Evolutionary conservation across 75 land plant species (phyloP), one percentile per base, ranked within the genome.

Genomic region (Sequoia sempervirens): DNA sequence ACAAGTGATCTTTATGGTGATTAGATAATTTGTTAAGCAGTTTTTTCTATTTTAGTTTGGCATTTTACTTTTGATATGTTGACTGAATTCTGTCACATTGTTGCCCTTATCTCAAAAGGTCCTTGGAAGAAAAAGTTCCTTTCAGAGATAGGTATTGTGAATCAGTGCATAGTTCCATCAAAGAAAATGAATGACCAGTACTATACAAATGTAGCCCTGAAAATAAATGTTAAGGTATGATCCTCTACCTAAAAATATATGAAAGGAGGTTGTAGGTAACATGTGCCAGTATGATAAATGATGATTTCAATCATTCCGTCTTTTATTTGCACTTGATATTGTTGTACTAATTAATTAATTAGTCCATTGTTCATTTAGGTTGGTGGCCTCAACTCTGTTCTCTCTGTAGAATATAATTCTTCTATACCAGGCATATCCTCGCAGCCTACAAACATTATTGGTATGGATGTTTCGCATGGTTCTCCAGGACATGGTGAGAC

Each of bases 391-490:
- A 97, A 97, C 81, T 92, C 96, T 5, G n/a, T 88, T n/a, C 68
- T 97, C 26, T 34, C 91, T 5, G 40, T 85, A 18, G 92, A 94
- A 54, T 73, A 78, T 30, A 84, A 83, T 0, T 81, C 82, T 6
- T 80, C 75, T 0, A 83, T 96, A 43, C 94, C 96, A 1, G 28
- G 88, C 40, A 82, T 96, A 26, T 96, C 98, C 0, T 83, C 76
- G 18, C 84, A 70, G 23, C 94, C 98, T 1, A 96, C 99, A 40
- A 86, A 93, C 12, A 97, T 97, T 46, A 85, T 97, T 84, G 99
- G 99, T 36, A 92, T 97, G 98, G 99, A 96, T 89, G 98, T 97
- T 52, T 97, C 99, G 1, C 99, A 97, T 88, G 99, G 99, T 18
- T 91, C 98, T n/a, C 95, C 96, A 38, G 97, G 97, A 13, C 93